A percentile compares a stretch with the other conserved stretches of the same genome.
Conservation (phyloP, 2,329 filamentous ascomycete species). For the Thielaviopsis ethacetica region DNA sequence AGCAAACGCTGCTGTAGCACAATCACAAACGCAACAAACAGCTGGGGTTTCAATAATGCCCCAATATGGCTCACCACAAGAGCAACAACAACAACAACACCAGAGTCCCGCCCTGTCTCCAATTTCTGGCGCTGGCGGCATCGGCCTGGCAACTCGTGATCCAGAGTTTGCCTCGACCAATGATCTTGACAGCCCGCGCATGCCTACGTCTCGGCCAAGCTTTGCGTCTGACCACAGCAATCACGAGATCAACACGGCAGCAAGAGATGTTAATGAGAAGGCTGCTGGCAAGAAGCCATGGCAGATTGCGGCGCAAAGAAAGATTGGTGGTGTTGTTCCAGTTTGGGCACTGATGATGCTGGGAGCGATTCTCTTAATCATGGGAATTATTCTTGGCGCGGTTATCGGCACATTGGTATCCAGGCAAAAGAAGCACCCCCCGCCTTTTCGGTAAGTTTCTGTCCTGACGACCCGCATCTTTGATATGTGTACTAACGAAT, state of each 20-base stretch:
- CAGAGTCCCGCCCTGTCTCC: slow-evolving; percentile 10
- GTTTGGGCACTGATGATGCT: slow-evolving; percentile 43
- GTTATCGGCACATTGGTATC: slow-evolving; percentile 34
- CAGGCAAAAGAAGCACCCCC: slow-evolving; percentile 15
- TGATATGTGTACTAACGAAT: neutral
- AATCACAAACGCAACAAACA: slow-evolving; percentile 5
- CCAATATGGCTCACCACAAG: neutral
- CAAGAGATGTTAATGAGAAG: slow-evolving; percentile 31
- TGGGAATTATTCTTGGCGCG: slow-evolving; percentile 39
- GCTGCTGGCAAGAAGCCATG: slow-evolving; percentile 29
- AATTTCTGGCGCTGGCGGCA: slow-evolving; percentile 43
- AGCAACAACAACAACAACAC: neutral
- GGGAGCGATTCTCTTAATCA: slow-evolving; percentile 30
- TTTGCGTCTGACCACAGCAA: slow-evolving; percentile 33
- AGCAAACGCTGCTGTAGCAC: neutral
- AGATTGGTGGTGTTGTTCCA: slow-evolving; percentile 41
- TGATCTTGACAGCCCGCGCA: slow-evolving; percentile 33
- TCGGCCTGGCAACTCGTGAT: slow-evolving; percentile 43
- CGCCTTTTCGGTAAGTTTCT: neutral
- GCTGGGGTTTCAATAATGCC: slow-evolving; percentile 1
- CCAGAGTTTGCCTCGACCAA: slow-evolving; percentile 43
- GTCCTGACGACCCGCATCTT: neutral
- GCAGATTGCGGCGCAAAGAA: slow-evolving; percentile 36
- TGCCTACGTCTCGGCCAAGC: slow-evolving; percentile 36
- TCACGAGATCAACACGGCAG: slow-evolving; percentile 37